Percentiles rank a stretch among this genome's conserved stretches.
These are phyloP conservation scores for Gliomastix tumulicola DNA, from an alignment of 2,329 filamentous ascomycete species.

Conservation along the genomic window DNA sequence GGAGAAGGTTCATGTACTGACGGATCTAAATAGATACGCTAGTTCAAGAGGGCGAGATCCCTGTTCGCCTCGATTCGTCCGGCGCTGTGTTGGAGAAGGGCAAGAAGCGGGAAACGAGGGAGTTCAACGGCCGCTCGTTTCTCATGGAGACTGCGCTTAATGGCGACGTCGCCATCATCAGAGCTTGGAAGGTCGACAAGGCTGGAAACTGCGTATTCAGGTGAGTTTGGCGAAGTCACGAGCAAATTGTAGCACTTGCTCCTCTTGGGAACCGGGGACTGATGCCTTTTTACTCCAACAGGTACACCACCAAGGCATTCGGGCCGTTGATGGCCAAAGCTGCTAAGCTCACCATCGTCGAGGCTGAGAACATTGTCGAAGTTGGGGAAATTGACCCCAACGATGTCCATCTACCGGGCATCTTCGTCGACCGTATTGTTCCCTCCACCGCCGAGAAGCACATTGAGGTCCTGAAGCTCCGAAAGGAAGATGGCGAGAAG, in stretches of 20 bases:
- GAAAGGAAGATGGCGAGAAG: constrained; percentile 31
- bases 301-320: constrained; percentile 69
- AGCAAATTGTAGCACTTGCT: not conserved
- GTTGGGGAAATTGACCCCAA: constrained; percentile 67
- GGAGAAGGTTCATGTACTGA: too few relatives aligned
- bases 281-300: constrained; percentile 13
- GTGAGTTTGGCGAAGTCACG: constrained; percentile 20
- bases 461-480: constrained; percentile 62
- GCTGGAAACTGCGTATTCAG: constrained; percentile 76
- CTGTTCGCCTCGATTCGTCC: constrained; percentile 51
- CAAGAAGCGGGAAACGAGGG: constrained; percentile 59
- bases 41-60: constrained; percentile 63
- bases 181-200: constrained; percentile 70
- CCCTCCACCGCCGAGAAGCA: constrained; percentile 64
- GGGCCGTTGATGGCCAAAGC: constrained; percentile 76
- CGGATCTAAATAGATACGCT: constrained; percentile 55
- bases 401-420: constrained; percentile 71
- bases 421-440: constrained; percentile 77
- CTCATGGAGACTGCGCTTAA: constrained; percentile 71
- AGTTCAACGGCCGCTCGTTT: constrained; percentile 66
- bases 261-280: not conserved
- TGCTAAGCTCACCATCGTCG: constrained; percentile 70
- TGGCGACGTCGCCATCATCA: constrained; percentile 70
- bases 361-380: constrained; percentile 78
- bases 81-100: constrained; percentile 58